Percentiles rank a stretch among this genome's conserved stretches.
Conservation (phyloP, 768 basidiomycete genomes). For the Suillus brevipes region DNA sequence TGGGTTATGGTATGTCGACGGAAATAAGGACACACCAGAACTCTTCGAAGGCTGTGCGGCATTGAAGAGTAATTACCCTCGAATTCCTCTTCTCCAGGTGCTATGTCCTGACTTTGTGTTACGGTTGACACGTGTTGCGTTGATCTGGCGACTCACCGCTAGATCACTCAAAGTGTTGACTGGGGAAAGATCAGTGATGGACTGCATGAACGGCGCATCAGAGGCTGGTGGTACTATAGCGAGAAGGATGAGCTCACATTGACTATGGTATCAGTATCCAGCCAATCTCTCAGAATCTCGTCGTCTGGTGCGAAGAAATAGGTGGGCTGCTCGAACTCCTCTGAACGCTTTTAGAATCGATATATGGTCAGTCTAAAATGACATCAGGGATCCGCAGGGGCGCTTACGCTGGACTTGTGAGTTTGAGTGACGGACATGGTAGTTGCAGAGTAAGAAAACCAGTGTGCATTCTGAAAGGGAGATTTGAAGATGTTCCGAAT, state of each 20-base stretch:
- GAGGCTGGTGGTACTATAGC: slow-evolving; percentile 5
- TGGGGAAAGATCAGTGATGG: slow-evolving; percentile 23
- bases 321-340: slow-evolving; percentile 11
- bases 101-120: slow-evolving; percentile 29
- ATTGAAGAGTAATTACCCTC: slow-evolving; percentile 24
- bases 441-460: slow-evolving; percentile 11
- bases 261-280: slow-evolving; percentile 28
- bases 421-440: slow-evolving; percentile 13
- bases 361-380: background rate
- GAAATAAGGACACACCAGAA: slow-evolving; percentile 24
- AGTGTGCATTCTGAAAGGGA: slow-evolving; percentile 6
- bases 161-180: slow-evolving; percentile 25
- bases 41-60: slow-evolving; percentile 30
- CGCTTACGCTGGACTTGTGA: slow-evolving; percentile 11
- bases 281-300: slow-evolving; percentile 21
- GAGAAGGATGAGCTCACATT: slow-evolving; percentile 20
- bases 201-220: slow-evolving; percentile 16
- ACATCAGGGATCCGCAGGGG: background rate
- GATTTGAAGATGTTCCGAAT: slow-evolving; percentile 7
- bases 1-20: background rate
- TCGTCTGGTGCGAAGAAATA: slow-evolving; percentile 12
- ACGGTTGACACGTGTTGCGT: slow-evolving; percentile 21
- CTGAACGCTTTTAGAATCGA: slow-evolving; percentile 9
- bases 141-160: slow-evolving; percentile 25
- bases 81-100: slow-evolving; percentile 29